Base-by-base conservation (phyloP, 2,329 filamentous ascomycete genomes). In the Sclerotinia minor region DNA sequence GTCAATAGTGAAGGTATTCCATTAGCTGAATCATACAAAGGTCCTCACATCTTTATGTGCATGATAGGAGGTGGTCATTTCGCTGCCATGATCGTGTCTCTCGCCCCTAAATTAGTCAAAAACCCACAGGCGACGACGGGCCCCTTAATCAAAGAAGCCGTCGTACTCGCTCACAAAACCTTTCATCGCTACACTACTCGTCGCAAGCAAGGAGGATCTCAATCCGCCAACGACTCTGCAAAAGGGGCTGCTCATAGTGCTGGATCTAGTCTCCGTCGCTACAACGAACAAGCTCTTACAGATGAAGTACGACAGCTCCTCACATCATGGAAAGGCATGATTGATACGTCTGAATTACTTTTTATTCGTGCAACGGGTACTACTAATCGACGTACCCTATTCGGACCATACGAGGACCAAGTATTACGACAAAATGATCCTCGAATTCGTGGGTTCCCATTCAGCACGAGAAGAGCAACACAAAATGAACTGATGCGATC, bases 51-150 rank as follows among this genome's bases (percentile, higher is more conserved):
- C 61, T 98, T 99, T 77, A 85, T 99, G 59, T 98, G 94, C 79
- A 99, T 99, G 95, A 96, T 99, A 63, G 95, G 95, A 32, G 95
- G 95, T 69, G 95, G 95, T 0, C 95, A 99, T 78, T 99, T 99
- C 76, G 95, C 95, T 0, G 95, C 92, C 63, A 98, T 98, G 94
- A 84, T 98, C 15, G 91, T 99, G 15, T 93, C 93, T 0, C 84
- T 98, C 5, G 88, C 92, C 0, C 94, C 95, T 0, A 91, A 93
- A 70, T 82, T 90, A 65, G 86, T 87, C 49, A 94, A 92, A 76
- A 87, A 87, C 64, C 45, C 64, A 49, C 58, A 61, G 45, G 82
- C 83, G 3, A 82, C 85, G 17, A 81, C 84, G 21, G 90, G 91
- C 0, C 83, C 90, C 1, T 86, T 96, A 76, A 93, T 96, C 72